Base-by-base conservation (phyloP, 768 basidiomycete species). In the Phlebiopsis flavidoalba region DNA sequence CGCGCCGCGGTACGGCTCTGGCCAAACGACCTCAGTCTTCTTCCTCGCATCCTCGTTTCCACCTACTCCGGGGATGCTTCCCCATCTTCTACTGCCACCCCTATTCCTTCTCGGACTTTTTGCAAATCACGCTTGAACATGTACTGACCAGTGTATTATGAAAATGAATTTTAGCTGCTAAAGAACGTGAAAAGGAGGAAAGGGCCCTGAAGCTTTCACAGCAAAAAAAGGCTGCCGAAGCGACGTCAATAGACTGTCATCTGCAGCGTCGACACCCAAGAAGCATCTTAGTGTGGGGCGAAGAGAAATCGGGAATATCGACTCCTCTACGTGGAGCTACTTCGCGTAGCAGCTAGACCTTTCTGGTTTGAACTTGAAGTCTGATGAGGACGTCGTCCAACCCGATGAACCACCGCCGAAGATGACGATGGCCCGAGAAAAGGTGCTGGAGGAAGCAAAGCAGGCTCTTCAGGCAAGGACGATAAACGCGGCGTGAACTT, bases 111-210 rank as follows among this genome's bases (percentile, higher is more conserved):
- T 70, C 61, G 57, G 57, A 61, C 62, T 65, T 58, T n/a, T 62
- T 53, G 56, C 59, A 62, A 55, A 35, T 55, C 55, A 61, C 55
- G 60, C 57, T 57, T 56, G 26, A 61, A 21, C 37, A 72, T 73
- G 71, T 74, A 71, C 74, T 74, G 67, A 73, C 71, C 67, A 65
- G 59, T 70, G 60, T 61, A 56, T 52, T 64, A 53, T 66, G 51
- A 65, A n/a, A 65, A 68, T 69, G 68, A 66, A 70, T 60, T 65
- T 31, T 69, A 93, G 90, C 86, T 70, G 85, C 87, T 65, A 88
- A 84, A 77, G 88, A 91, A 76, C 86, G 83, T 72, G 89, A 91
- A 73, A 92, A 87, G 72, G 83, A 84, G 71, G 89, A 91, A 72
- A 92, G 87, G 72, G 83, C 84, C 12, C 79, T 84, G 69, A 91